Base-by-base conservation (phyloP, 768 basidiomycete genomes). In the Suillus lakei region DNA sequence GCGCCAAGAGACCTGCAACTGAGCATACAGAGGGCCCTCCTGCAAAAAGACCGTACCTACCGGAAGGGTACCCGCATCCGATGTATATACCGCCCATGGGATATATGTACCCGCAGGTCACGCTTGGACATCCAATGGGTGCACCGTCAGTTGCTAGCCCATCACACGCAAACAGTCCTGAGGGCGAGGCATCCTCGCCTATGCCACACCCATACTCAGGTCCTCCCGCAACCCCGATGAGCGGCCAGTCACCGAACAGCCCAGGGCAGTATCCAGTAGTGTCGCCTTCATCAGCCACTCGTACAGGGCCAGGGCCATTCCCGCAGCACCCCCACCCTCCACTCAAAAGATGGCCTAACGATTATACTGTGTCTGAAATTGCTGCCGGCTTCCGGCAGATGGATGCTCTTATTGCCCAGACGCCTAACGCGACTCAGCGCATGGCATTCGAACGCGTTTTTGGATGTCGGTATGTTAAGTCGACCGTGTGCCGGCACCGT, bases 271-370 rank as follows among this genome's bases (percentile, higher is more conserved):
- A n/a, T 65, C 61, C 30, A 65, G 67, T 50, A 67, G 68, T 16
- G 55, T 55, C 65, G 28, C 34, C 64, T 61, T 62, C 61, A n/a
- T 55, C 67, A 61, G 65, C 74, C 69, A 56, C 67, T 58, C 68
- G 72, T 3, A 61, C 70, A 15, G 61, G 67, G 60, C 3, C 63
- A 15, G 43, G 64, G 6, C 69, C 79, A 30, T 81, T 83, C 54
- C 81, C 87, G 3, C 84, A 85, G 62, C 85, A 86, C 68, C 83
- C 87, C 0, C 87, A 88, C 68, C 86, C 88, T 2, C 87, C 88
- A 3, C 78, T 89, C 34, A 91, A 90, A 71, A 85, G 88, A 16
- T 91, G 90, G 90, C 90, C 90, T 41, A 90, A 91, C 70, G 90
- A 91, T 76, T 90, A 89, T 73, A 87, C 86, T 10, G 90, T 91